phyloP scores from a whole-genome alignment of 2,329 filamentous ascomycete species.

The Penicillium sp. region DNA sequence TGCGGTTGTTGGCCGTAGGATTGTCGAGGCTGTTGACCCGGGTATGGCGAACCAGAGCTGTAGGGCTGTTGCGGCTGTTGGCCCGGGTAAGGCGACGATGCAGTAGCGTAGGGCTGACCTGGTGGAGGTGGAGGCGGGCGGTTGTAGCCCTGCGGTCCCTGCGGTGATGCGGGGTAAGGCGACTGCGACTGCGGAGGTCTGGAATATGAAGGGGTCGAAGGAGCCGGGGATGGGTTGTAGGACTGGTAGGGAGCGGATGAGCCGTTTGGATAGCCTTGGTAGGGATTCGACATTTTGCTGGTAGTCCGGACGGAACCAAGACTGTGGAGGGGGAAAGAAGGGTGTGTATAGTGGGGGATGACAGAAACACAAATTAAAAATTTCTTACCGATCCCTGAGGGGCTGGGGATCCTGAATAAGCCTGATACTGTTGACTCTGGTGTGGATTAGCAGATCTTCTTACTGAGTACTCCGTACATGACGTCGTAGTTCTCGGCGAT shows the following conservation, averaged over 20 bases:
- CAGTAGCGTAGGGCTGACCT: slow-evolving; percentile 36
- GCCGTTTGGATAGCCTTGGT: slow-evolving; percentile 36
- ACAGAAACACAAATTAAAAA: slow-evolving; percentile 15
- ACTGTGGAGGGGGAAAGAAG: not conserved
- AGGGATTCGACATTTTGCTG: slow-evolving; percentile 40
- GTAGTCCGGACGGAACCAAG: slow-evolving; percentile 13
- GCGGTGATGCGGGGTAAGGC: not conserved
- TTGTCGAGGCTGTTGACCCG: slow-evolving; percentile 7
- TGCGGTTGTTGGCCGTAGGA: slow-evolving; percentile 21
- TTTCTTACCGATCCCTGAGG: slow-evolving; percentile 41
- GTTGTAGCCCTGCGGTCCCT: slow-evolving; percentile 39
- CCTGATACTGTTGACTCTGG: slow-evolving; percentile 52
- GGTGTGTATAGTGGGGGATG: slow-evolving; percentile 4
- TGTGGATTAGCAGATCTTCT: not conserved
- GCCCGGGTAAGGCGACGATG: slow-evolving; percentile 29
- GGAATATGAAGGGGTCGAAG: slow-evolving; percentile 35
- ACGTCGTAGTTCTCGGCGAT: slow-evolving; percentile 17
- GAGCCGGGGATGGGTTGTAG: slow-evolving; percentile 36
- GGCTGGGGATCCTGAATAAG: slow-evolving; percentile 51
- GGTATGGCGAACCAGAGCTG: slow-evolving; percentile 30
- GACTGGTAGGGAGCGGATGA: slow-evolving; percentile 38
- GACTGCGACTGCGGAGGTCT: slow-evolving; percentile 22
- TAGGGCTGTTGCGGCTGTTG: slow-evolving; percentile 10
- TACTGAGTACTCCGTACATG: slow-evolving; percentile 10
- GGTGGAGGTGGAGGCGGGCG: slow-evolving; percentile 45